phyloP scores from a whole-genome alignment of 768 basidiomycete genomes.

The Symmetrospora coprosmae region DNA sequence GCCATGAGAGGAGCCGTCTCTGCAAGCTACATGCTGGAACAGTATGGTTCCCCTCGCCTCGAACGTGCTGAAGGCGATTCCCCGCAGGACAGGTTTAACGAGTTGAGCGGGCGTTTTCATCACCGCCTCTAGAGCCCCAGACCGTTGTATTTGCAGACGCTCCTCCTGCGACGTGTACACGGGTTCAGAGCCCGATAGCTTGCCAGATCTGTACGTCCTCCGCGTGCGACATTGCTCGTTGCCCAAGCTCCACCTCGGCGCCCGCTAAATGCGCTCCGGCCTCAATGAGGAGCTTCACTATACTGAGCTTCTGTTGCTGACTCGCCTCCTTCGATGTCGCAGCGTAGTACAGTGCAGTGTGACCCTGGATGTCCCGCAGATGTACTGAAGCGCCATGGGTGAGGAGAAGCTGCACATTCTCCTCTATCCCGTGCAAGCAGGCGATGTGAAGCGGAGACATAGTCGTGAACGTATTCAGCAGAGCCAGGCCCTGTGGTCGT shows the following conservation, averaged over 20 bases:
- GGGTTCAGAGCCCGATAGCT: no score
- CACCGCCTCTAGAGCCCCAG: neutral
- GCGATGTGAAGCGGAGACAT: conserved; percentile 35
- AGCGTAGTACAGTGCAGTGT: conserved; percentile 31
- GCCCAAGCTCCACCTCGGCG: conserved; percentile 23
- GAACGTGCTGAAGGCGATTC: neutral
- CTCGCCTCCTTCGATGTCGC: conserved; percentile 21
- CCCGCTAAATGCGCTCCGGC: conserved; percentile 33
- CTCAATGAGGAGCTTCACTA: conserved; percentile 27
- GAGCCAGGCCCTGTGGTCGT: neutral
- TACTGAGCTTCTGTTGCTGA: neutral
- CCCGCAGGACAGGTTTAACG: neutral
- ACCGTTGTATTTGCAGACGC: no score
- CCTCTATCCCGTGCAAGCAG: conserved; percentile 23
- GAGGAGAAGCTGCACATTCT: conserved; percentile 32
- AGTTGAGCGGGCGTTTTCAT: no score
- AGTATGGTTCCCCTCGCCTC: neutral
- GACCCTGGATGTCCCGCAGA: conserved; percentile 32
- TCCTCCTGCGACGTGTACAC: neutral
- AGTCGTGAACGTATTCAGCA: conserved; percentile 20
- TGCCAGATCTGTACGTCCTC: neutral
- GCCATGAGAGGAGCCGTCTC: neutral
- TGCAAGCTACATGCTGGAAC: neutral
- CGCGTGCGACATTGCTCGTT: neutral
- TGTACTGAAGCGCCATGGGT: conserved; percentile 34